A percentile compares a stretch with the other conserved stretches of the same genome.
These are phyloP conservation scores for Lipomyces anomalus DNA, from an alignment of 805 yeast genomes.

Conservation along the genomic window DNA sequence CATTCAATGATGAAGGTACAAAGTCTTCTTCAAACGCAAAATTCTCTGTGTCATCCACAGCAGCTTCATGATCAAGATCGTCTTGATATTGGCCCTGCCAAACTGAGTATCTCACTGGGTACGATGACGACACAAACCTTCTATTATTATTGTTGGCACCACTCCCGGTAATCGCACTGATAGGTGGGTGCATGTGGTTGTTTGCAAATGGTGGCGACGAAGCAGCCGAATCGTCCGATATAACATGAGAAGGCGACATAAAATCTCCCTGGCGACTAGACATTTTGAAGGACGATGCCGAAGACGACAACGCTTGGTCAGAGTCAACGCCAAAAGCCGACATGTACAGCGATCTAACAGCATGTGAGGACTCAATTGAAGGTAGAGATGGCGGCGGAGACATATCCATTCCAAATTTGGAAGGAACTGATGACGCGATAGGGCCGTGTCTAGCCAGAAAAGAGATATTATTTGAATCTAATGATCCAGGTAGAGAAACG, in stretches of 20 bases:
- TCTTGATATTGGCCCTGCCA: conserved; percentile 11
- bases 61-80: conserved; percentile 21
- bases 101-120: conserved; percentile 18
- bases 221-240: conserved; percentile 1
- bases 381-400: conserved; percentile 11
- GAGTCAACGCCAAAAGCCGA: conserved; percentile 22
- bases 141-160: conserved; percentile 5
- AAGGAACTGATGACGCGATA: conserved; percentile 26
- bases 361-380: conserved; percentile 8
- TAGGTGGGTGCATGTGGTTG: neutral
- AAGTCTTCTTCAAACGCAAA: conserved; percentile 61
- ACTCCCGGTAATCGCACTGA: conserved; percentile 4
- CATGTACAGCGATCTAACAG: conserved; percentile 19
- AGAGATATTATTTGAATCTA: conserved; percentile 22
- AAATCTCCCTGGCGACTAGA: conserved; percentile 6
- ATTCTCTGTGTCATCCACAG: conserved; percentile 40
- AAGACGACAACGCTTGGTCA: neutral
- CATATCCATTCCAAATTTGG: conserved; percentile 15
- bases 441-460: conserved; percentile 25
- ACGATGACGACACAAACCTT: conserved; percentile 20
- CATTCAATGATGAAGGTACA: conserved; percentile 77
- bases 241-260: conserved; percentile 5
- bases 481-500: conserved; percentile 22
- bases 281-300: conserved; percentile 1
- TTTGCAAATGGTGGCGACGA: conserved; percentile 1